phyloP scores from a whole-genome alignment of 2,329 filamentous ascomycete species.

The Aspergillus neotritici region DNA sequence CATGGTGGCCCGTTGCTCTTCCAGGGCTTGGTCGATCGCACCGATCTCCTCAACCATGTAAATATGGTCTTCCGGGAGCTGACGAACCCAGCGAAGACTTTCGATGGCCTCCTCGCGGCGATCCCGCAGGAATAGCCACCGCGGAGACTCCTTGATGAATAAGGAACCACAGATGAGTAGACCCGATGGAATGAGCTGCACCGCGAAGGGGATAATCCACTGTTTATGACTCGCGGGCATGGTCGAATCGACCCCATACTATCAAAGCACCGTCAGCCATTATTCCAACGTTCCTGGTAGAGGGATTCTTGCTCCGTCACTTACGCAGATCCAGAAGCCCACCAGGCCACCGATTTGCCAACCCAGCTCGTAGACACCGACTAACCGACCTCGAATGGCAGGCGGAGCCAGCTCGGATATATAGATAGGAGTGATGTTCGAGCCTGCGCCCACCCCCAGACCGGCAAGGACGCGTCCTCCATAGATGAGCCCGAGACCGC shows the following conservation, averaged over 20 bases:
- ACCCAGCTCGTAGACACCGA: slow-evolving; percentile 53
- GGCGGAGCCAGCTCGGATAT: slow-evolving; percentile 55
- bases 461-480: slow-evolving; percentile 55
- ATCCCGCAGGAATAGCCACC: slow-evolving; percentile 65
- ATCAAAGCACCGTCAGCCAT: slow-evolving; percentile 7
- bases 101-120: slow-evolving; percentile 60
- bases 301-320: slow-evolving; percentile 5
- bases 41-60: slow-evolving; percentile 71
- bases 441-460: slow-evolving; percentile 52
- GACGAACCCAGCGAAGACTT: slow-evolving; percentile 46
- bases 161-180: slow-evolving; percentile 50
- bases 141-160: slow-evolving; percentile 60
- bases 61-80: slow-evolving; percentile 39
- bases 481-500: slow-evolving; percentile 59
- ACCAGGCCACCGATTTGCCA: slow-evolving; percentile 51
- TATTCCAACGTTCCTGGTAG: neutral
- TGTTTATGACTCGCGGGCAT: slow-evolving; percentile 30
- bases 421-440: slow-evolving; percentile 56
- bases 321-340: slow-evolving; percentile 48
- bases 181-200: slow-evolving; percentile 38
- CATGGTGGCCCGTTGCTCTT: slow-evolving; percentile 57
- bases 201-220: slow-evolving; percentile 40
- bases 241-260: slow-evolving; percentile 50
- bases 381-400: slow-evolving; percentile 54
- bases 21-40: slow-evolving; percentile 64